Evolutionary conservation across 139 green algal species (phyloP).

Genomic region (Picochlorum sp.): DNA sequence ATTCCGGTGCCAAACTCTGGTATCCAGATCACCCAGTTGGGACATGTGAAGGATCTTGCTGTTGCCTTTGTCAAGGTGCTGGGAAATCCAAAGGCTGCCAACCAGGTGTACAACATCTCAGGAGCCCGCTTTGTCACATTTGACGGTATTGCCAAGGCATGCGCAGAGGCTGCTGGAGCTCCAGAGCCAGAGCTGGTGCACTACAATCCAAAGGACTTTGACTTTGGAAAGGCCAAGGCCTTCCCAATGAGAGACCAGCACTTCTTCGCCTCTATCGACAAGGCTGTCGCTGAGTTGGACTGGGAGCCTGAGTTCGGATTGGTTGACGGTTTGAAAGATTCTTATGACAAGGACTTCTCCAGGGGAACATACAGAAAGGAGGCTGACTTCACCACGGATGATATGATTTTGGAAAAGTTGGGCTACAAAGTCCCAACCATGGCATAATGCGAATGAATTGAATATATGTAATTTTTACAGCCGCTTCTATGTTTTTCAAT

Average conservation of each 20-base stretch:
- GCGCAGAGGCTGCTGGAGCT: slow-evolving; percentile 71
- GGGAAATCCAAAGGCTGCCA: slow-evolving; percentile 65
- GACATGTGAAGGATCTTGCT: slow-evolving; percentile 85
- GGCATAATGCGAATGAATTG: not conserved
- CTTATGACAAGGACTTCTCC: slow-evolving; percentile 90
- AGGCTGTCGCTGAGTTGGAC: slow-evolving; percentile 72
- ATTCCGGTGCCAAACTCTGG: slow-evolving; percentile 79
- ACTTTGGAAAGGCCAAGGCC: slow-evolving; percentile 82
- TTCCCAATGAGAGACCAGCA: slow-evolving; percentile 96
- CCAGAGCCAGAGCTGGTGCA: slow-evolving; percentile 86
- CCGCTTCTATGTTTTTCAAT: not conserved
- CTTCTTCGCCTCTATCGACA: slow-evolving; percentile 93
- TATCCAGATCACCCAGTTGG: slow-evolving; percentile 79
- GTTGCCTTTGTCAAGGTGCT: slow-evolving; percentile 69
- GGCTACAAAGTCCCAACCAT: slow-evolving; percentile 9
- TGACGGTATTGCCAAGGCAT: slow-evolving; percentile 88
- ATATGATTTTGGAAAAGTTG: slow-evolving; percentile 71
- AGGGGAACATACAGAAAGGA: slow-evolving; percentile 82
- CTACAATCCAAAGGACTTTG: slow-evolving; percentile 93
- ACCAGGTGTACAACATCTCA: slow-evolving; percentile 70
- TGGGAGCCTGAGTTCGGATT: slow-evolving; percentile 87
- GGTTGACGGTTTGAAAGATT: slow-evolving; percentile 80
- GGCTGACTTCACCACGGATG: slow-evolving; percentile 83
- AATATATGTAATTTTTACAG: no score
- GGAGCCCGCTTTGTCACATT: slow-evolving; percentile 84